phyloP scores from a whole-genome alignment of 371 early-diverging fungal genomes.

The Dentiscutata heterogama region DNA sequence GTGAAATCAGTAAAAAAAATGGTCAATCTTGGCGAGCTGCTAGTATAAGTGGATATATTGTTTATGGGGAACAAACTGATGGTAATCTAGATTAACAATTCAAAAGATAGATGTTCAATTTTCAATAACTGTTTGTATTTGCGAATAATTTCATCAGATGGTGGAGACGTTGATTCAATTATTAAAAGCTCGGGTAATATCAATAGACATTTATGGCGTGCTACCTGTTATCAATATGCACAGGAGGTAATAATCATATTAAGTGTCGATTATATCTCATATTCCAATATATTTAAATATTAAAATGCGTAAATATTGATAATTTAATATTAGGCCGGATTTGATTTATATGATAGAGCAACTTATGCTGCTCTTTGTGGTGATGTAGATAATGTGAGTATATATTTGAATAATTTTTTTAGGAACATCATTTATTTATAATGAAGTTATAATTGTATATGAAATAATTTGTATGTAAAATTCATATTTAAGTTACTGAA shows the following conservation, averaged over 20 bases:
- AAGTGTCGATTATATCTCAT: too few species aligned
- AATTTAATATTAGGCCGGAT: conserved; percentile 18
- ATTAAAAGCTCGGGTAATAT: conserved; percentile 30
- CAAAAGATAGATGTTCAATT: background rate
- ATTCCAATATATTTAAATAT: background rate
- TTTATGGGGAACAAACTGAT: conserved; percentile 3
- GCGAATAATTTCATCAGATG: too few species aligned
- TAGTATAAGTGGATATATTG: conserved; percentile 27
- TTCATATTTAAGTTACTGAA: background rate
- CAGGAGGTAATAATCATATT: conserved; percentile 32
- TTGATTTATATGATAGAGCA: conserved; percentile 42
- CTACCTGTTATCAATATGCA: conserved; percentile 35
- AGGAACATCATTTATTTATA: background rate
- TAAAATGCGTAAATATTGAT: background rate
- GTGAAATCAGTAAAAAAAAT: conserved; percentile 41
- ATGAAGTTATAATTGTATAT: background rate
- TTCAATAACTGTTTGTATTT: too few species aligned
- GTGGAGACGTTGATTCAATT: background rate
- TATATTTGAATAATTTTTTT: background rate
- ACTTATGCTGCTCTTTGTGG: conserved; percentile 45
- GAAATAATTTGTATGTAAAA: background rate
- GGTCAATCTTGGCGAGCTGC: conserved; percentile 46
- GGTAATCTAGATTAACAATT: conserved; percentile 14
- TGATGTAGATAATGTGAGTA: conserved; percentile 42
- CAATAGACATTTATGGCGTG: conserved; percentile 41